A percentile compares a stretch with the other conserved stretches of the same genome.
phyloP scores from a whole-genome alignment of 352 stramenopile genomes.

The Globisporangium polare region DNA sequence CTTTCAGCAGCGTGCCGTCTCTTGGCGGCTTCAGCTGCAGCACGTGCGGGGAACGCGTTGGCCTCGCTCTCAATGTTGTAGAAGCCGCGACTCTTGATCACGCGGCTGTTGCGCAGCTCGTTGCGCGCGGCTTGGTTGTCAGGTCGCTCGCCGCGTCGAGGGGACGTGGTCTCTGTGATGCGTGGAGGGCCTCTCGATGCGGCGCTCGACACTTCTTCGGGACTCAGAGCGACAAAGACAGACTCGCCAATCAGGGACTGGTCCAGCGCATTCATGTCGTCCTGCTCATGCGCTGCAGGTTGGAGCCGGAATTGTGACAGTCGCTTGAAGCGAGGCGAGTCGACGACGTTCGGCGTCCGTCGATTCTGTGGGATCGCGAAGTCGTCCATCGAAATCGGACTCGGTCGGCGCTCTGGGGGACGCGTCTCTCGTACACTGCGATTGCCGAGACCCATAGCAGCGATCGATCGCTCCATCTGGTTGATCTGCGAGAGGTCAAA shows the following conservation, averaged over 20 bases:
- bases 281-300: slow-evolving; percentile 2
- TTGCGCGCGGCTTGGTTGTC: neutral
- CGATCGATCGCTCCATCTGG: slow-evolving; percentile 14
- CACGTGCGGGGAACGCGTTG: slow-evolving; percentile 5
- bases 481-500: slow-evolving; percentile 19
- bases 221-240: slow-evolving; percentile 55
- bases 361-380: slow-evolving; percentile 37
- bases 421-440: slow-evolving; percentile 11
- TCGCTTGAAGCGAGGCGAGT: slow-evolving; percentile 41
- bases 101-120: slow-evolving; percentile 45
- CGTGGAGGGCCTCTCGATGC: slow-evolving; percentile 16
- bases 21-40: neutral
- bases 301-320: slow-evolving; percentile 29
- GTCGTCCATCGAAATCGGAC: slow-evolving; percentile 66
- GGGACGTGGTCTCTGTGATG: slow-evolving; percentile 35
- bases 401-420: slow-evolving; percentile 24
- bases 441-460: slow-evolving; percentile 8
- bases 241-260: slow-evolving; percentile 65
- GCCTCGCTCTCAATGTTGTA: slow-evolving; percentile 50
- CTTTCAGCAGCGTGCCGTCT: neutral
- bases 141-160: slow-evolving; percentile 13
- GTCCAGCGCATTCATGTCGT: slow-evolving; percentile 38
- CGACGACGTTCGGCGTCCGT: slow-evolving; percentile 19
- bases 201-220: slow-evolving; percentile 8
- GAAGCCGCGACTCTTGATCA: slow-evolving; percentile 77